phyloP scores from a whole-genome alignment of 1,284 basidiomycete species.

The Stereum hirsutum region DNA sequence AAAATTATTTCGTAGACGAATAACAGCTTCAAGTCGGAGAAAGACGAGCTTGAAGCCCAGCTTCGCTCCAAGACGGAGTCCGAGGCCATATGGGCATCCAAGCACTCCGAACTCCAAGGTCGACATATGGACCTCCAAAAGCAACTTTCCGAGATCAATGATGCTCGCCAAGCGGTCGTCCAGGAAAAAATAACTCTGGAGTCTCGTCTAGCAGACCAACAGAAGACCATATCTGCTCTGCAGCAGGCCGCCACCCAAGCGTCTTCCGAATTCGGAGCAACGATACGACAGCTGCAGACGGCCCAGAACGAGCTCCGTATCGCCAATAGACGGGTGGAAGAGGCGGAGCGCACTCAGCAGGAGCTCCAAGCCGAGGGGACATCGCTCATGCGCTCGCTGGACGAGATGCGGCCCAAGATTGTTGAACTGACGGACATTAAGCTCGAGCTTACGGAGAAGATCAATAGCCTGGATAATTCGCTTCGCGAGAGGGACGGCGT shows the following conservation, averaged over 20 bases:
- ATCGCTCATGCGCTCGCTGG: constrained; percentile 62
- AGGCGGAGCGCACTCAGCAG: constrained; percentile 60
- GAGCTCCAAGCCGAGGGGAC: constrained; percentile 67
- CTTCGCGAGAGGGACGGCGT: constrained; percentile 44
- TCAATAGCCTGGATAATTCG: constrained; percentile 43
- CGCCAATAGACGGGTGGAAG: constrained; percentile 58
- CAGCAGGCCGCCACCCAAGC: constrained; percentile 51
- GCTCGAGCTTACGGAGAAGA: constrained; percentile 54
- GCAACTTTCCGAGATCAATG: constrained; percentile 32
- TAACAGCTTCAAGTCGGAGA: constrained; percentile 46
- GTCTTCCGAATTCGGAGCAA: constrained; percentile 39
- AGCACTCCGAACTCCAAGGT: constrained; percentile 34
- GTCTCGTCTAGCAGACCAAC: constrained; percentile 33
- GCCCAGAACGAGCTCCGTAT: constrained; percentile 50
- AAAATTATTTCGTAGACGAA: constrained; percentile 33
- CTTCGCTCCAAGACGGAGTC: constrained; percentile 29
- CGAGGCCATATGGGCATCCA: constrained; percentile 35
- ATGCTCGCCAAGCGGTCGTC: constrained; percentile 35
- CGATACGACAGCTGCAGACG: constrained; percentile 48
- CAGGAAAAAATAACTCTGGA: constrained; percentile 41
- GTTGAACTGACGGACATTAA: constrained; percentile 68
- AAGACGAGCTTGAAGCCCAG: constrained; percentile 41
- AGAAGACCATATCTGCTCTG: constrained; percentile 37
- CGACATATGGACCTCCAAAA: constrained; percentile 30
- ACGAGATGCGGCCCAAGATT: constrained; percentile 80